Conservation (phyloP, 139 green algal species). For the Chlamydomonas sphaeroides region DNA sequence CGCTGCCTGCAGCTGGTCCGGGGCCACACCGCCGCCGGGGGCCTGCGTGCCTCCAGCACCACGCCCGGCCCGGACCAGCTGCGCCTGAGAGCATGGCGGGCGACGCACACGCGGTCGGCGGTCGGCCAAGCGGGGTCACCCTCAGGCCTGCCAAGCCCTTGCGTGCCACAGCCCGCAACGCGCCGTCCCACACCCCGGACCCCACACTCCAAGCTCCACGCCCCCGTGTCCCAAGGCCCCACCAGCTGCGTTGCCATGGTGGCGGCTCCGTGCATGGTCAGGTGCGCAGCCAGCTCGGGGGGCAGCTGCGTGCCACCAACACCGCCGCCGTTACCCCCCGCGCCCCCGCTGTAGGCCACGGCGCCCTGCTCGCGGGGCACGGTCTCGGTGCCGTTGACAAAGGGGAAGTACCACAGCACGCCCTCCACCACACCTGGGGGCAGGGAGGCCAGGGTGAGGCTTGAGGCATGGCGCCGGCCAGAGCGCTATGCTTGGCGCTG, state of each 20-base stretch:
- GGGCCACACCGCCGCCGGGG: neutral
- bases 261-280: constrained; percentile 17
- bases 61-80: constrained; percentile 7
- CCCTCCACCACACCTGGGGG: constrained; percentile 71
- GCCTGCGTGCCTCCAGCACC: neutral
- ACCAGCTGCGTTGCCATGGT: constrained; percentile 36
- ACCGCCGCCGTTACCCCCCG: neutral
- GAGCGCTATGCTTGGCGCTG: no score
- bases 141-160: no score
- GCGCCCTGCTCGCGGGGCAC: constrained; percentile 58
- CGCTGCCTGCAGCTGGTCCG: constrained; percentile 20
- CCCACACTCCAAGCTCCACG: no score
- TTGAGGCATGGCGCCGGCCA: no score
- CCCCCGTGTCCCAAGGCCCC: no score
- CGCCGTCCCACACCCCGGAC: no score
- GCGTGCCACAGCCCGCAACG: no score
- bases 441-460: no score
- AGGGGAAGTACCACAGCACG: constrained; percentile 85
- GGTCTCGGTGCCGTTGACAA: constrained; percentile 69
- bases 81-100: no score
- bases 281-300: constrained; percentile 33
- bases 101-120: no score
- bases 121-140: no score
- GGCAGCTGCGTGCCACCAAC: neutral
- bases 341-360: neutral